Conservation (phyloP, 2,329 filamentous ascomycete species). For the Sporothrix sp. region DNA sequence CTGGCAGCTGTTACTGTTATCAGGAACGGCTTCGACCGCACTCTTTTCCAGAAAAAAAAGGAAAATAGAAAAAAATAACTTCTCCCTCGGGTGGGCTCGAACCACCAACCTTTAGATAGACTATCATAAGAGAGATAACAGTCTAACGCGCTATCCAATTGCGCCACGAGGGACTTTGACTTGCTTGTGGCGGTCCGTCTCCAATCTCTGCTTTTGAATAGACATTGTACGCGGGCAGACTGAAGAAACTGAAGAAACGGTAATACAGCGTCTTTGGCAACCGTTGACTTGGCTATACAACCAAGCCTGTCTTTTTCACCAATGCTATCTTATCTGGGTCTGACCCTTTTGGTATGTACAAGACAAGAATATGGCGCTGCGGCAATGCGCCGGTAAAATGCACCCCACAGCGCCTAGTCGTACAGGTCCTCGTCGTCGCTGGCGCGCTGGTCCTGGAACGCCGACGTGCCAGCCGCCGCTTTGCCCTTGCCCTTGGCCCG, state of each 20-base stretch:
- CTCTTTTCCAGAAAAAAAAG: background rate
- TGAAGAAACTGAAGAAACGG: background rate
- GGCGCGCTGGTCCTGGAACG: conserved; percentile 43
- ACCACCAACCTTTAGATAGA: conserved; percentile 19
- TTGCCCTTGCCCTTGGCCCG: conserved; percentile 43
- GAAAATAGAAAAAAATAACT: background rate
- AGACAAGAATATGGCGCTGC: too few species aligned
- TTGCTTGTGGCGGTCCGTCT: background rate
- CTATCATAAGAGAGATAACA: conserved; percentile 14
- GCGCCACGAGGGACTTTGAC: conserved; percentile 16
- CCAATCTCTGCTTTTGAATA: background rate
- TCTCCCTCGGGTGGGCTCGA: conserved; percentile 19
- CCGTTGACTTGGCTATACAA: too few species aligned
- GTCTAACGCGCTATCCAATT: conserved; percentile 20
- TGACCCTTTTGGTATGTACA: too few species aligned
- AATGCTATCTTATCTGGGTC: too few species aligned
- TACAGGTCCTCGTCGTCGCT: conserved; percentile 51
- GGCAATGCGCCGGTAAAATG: too few species aligned
- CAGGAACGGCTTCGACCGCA: too few species aligned
- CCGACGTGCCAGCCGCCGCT: conserved; percentile 23
- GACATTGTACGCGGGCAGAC: background rate
- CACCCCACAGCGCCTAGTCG: conserved; percentile 22
- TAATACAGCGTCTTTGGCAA: background rate
- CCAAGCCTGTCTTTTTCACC: too few species aligned
- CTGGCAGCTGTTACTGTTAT: too few species aligned